Evolutionary conservation across 768 basidiomycete genomes (phyloP), one percentile per base, ranked within the genome.

Genomic region (Scleroderma bovista): DNA sequence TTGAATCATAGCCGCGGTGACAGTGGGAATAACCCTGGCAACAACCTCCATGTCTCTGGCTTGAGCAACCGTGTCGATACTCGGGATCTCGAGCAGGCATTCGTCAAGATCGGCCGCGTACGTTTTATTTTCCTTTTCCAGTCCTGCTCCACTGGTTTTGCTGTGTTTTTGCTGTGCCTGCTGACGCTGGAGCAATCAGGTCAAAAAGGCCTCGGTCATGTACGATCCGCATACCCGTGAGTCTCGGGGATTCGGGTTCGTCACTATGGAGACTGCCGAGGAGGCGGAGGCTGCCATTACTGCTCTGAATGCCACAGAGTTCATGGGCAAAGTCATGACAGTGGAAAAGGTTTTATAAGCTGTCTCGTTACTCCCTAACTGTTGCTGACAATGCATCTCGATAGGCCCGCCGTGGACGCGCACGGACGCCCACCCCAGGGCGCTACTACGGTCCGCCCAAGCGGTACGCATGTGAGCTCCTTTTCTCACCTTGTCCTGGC

Each of bases 391-490:
- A 53, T 58, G 13, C 41, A 29, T 47, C 31, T 50, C 51, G 19
- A 48, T 22, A 91, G 90, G 92, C 92, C 56, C 87, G 91, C 45
- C 86, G 91, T 57, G 92, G 87, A 49, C 85, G 92, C 53, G 92
- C 91, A 16, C 77, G 92, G 56, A 89, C 92, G 12, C 88, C 95
- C 3, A 99, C 95, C 6, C 95, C 95, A 3, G 95, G 95, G 23
- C 74, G 87, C 47, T 99, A 99, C 78, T 91, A 89, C 54, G 94
- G 93, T 0, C 91, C 93, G 42, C 90, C 93, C 39, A 93, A 94
- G 72, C 78, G 88, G 34, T 70, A 73, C 51, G 84, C 86, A 53
- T 66, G 85, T 84, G 58, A 51, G 78, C 67, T 26, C 44, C 15
- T n/a, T 22, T 45, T 45, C 51, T 10, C 11, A 33, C 7, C 37